phyloP scores from a whole-genome alignment of 2,329 filamentous ascomycete species.

The Paracamarosporium sp. region DNA sequence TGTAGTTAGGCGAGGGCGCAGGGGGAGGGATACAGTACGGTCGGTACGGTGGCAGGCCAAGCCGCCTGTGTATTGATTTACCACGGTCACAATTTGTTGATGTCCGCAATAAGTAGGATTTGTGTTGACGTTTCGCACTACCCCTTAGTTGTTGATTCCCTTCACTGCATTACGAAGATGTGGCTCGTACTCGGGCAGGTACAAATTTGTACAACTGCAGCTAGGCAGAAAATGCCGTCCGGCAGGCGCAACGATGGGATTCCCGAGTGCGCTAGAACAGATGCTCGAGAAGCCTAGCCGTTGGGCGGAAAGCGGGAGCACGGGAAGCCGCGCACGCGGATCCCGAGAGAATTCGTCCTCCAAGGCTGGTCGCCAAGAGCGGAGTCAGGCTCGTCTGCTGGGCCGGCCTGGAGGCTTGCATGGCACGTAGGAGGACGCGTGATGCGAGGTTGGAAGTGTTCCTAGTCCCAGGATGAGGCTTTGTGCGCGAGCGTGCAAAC shows the following conservation, averaged over 20 bases:
- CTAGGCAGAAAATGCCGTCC: not conserved
- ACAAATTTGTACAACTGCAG: not conserved
- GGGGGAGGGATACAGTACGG: not conserved
- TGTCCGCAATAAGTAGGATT: not conserved
- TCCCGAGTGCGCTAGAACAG: conserved; percentile 1
- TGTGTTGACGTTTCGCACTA: not conserved
- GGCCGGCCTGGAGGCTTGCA: not conserved
- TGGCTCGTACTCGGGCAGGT: not conserved
- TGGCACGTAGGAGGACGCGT: not conserved
- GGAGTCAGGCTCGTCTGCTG: not conserved
- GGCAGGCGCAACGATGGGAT: conserved; percentile 1
- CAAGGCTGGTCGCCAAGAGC: conserved; percentile 6
- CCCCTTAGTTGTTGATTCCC: not conserved
- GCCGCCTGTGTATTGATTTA: not conserved
- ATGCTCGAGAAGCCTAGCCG: not conserved
- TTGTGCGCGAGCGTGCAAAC: not conserved
- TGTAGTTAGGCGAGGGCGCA: not conserved
- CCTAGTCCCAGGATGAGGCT: not conserved
- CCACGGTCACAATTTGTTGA: not conserved
- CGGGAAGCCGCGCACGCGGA: conserved; percentile 9
- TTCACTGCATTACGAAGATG: not conserved
- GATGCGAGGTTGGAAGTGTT: conserved; percentile 2
- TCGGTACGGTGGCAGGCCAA: not conserved
- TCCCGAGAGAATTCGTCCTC: conserved; percentile 14
- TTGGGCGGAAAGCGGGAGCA: conserved; percentile 7